phyloP scores from a whole-genome alignment of 2,329 filamentous ascomycete genomes.

The Hymenoscyphus albidus region DNA sequence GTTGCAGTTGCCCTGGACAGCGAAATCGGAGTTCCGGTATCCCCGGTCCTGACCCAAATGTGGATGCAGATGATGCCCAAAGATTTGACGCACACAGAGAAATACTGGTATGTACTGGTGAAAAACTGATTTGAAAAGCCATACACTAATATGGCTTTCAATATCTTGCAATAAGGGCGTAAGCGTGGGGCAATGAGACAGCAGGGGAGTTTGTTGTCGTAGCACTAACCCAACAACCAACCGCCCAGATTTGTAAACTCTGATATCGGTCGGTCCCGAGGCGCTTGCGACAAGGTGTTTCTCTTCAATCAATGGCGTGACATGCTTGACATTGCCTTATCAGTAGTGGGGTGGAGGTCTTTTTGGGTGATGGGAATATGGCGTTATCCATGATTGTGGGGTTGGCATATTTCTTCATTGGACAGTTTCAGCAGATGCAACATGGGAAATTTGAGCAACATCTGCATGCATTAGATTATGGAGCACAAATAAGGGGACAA shows the following conservation, averaged over 20 bases:
- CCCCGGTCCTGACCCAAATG: background rate
- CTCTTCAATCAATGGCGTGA: background rate
- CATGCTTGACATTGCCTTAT: background rate
- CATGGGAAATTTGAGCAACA: background rate
- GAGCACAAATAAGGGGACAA: background rate
- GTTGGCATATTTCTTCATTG: background rate
- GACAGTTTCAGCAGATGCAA: background rate
- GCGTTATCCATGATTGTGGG: background rate
- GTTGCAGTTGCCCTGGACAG: background rate
- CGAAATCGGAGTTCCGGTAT: background rate
- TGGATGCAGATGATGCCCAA: conserved; percentile 1
- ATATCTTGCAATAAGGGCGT: background rate
- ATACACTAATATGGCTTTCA: background rate
- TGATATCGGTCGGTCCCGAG: conserved; percentile 4
- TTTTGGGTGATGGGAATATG: background rate
- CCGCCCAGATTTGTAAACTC: background rate
- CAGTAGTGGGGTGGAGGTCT: background rate
- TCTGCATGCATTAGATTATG: background rate
- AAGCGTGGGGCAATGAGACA: background rate
- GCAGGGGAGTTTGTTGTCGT: background rate
- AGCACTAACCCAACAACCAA: background rate
- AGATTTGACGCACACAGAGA: background rate
- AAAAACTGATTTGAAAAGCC: background rate
- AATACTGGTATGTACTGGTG: background rate
- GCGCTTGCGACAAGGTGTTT: background rate